These are phyloP conservation scores for Aspergillus transmontanensis DNA, from an alignment of 2,329 filamentous ascomycete species.

Conservation along the genomic window DNA sequence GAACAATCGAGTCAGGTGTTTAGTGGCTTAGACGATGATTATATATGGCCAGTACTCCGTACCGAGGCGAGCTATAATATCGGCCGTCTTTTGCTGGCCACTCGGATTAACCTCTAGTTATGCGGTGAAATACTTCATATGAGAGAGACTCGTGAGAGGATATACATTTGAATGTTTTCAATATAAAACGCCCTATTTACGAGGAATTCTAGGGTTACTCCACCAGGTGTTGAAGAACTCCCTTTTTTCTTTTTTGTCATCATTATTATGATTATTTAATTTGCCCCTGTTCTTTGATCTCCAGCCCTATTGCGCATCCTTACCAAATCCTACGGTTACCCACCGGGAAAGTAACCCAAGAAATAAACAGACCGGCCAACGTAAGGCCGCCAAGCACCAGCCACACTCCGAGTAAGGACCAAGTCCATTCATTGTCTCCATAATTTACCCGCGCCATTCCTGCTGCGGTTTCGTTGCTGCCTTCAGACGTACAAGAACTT, in stretches of 20 bases:
- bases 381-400: conserved; percentile 19
- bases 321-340: neutral
- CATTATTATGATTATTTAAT: neutral
- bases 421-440: conserved; percentile 11
- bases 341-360: conserved; percentile 3
- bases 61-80: neutral
- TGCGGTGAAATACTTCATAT: no score
- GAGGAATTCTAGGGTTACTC: neutral
- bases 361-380: neutral
- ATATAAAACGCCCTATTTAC: no score
- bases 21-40: conserved; percentile 1
- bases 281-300: neutral
- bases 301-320: conserved; percentile 2
- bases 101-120: neutral
- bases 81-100: neutral
- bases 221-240: neutral
- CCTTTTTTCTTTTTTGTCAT: neutral
- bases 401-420: conserved; percentile 16
- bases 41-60: neutral
- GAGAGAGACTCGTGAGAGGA: no score
- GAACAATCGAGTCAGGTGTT: neutral
- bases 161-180: no score
- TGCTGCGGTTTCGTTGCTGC: conserved; percentile 24
- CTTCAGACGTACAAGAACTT: conserved; percentile 20
- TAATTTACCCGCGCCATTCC: conserved; percentile 17